Conservation (phyloP, 306 rosid species). For the Cercis canadensis region DNA sequence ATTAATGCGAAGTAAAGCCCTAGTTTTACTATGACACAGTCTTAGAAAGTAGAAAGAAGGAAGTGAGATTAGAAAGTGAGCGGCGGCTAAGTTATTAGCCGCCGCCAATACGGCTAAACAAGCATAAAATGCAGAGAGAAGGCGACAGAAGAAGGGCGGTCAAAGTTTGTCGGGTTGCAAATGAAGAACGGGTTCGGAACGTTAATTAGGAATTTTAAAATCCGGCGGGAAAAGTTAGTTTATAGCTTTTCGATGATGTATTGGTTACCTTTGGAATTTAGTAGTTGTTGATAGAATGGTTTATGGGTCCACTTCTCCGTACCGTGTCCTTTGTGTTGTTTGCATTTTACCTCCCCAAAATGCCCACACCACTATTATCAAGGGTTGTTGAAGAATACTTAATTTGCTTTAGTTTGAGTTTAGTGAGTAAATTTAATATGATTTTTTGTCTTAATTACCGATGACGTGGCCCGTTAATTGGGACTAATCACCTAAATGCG, state of each 20-base stretch:
- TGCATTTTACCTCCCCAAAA: slow-evolving; percentile 35
- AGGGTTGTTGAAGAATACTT: slow-evolving; percentile 21
- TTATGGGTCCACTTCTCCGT: slow-evolving; percentile 50
- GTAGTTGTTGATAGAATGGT: slow-evolving; percentile 53
- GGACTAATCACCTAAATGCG: slow-evolving; percentile 51
- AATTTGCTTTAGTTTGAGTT: slow-evolving; percentile 44
- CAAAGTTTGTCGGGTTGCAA: slow-evolving; percentile 54
- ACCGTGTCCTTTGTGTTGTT: slow-evolving; percentile 59
- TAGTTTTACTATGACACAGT: too few relatives aligned
- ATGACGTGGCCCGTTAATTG: slow-evolving; percentile 50
- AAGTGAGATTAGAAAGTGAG: too few relatives aligned
- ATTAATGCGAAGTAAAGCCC: too few relatives aligned
- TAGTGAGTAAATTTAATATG: slow-evolving; percentile 44
- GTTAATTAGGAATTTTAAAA: slow-evolving; percentile 52
- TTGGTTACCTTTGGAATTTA: slow-evolving; percentile 46
- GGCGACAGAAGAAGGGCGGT: slow-evolving; percentile 67
- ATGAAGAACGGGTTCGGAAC: slow-evolving; percentile 60
- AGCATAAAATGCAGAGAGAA: slow-evolving; percentile 38
- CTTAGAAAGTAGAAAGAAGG: too few relatives aligned
- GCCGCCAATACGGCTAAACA: not conserved
- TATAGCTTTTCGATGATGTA: slow-evolving; percentile 45
- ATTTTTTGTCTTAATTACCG: slow-evolving; percentile 45
- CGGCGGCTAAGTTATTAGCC: slow-evolving; percentile 10
- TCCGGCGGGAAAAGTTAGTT: slow-evolving; percentile 39
- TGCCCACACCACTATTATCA: not conserved